Evolutionary conservation across 2,329 filamentous ascomycete species (phyloP), one percentile per base, ranked within the genome.

Genomic region (Ceratocystis destructans): DNA sequence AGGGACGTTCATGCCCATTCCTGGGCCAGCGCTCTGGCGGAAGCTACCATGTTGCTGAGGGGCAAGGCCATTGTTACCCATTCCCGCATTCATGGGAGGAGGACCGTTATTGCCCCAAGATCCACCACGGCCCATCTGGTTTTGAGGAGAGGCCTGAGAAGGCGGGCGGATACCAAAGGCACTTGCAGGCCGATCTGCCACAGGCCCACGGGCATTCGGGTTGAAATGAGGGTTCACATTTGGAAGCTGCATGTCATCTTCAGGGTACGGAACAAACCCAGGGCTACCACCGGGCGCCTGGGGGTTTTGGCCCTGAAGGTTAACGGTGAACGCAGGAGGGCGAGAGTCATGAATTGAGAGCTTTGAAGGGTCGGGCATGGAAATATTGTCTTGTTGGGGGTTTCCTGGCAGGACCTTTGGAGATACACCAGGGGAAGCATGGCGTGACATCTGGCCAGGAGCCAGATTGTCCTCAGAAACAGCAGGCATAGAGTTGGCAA

Each of bases 141-240:
- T 64, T 15, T 55, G 61, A 41, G 61, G 45, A 15, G 22, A 57
- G 10, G n/a, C 55, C 41, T 65, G 33, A 46, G 66, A 55, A 69
- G 72, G 78, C 71, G 75, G 81, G 70, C 79, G 81, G 70, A 80
- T 83, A 46, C 82, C 80, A 70, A 83, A 84, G 0, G 82, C 78
- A 69, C 80, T 79, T 64, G 76, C 74, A 1, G 81, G 79, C 2
- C 79, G 78, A 68, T 82, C 79, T 2, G 80, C 77, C 33, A 74
- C 75, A 0, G 78, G 79, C 2, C 78, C 79, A 5, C 81, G 80
- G 3, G 81, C 73, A 48, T 79, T 78, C 2, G 80, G 73, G 68
- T 79, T 79, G 68, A 76, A 78, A 64, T 78, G 76, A 2, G 78
- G 74, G 1, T 75, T 74, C 68, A 75, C 70, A 37, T 59, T 59